Base-by-base conservation (phyloP, 176 grass and related monocot genomes). In the Raddia guianensis region DNA sequence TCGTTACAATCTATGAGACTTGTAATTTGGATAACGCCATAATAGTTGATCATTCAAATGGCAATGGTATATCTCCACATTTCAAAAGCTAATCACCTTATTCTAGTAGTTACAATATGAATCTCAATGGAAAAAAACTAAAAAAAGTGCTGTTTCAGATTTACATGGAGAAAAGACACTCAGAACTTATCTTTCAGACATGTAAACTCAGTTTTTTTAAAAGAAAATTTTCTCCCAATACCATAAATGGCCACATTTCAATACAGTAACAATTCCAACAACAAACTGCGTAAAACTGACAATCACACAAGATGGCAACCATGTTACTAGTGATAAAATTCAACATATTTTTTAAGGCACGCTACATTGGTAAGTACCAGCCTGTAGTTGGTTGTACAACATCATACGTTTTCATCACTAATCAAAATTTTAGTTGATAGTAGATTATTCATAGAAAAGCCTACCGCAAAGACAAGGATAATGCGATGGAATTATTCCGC, bases 21-120 rank as follows among this genome's bases (percentile, higher is more conserved):
- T 10, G 14, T 8, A 32, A 76, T 84, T 58, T 37, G 35, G 8
- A 63, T 32, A 18, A 13, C 3, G 66, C 9, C 20, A 77, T 8
- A n/a, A 77, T 18, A 63, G 66, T 40, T 63, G 72, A 82, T 55
- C 54, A 70, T 21, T 12, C 27, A 44, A 69, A 43, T 68, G 50
- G 21, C 52, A 82, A 76, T 49, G n/a, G 20, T 75, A 46, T 76
- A 13, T 70, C 61, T 63, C 16, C 61, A 70, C 37, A 16, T 1
- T 82, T 82, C 33, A 49, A 43, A 7, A 49, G 20, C 54, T 63
- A 59, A 61, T 35, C 63, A 80, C 19, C 63, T 59, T 8, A 68
- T 68, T 66, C 19, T 75, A 75, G 12, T 61, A 7, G 51, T 46
- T 45, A 67, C 33, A 46, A 10, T 12, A 72, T 13, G 6, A 10